phyloP scores from a whole-genome alignment of 805 yeast species.

The Hanseniaspora lachancei region DNA sequence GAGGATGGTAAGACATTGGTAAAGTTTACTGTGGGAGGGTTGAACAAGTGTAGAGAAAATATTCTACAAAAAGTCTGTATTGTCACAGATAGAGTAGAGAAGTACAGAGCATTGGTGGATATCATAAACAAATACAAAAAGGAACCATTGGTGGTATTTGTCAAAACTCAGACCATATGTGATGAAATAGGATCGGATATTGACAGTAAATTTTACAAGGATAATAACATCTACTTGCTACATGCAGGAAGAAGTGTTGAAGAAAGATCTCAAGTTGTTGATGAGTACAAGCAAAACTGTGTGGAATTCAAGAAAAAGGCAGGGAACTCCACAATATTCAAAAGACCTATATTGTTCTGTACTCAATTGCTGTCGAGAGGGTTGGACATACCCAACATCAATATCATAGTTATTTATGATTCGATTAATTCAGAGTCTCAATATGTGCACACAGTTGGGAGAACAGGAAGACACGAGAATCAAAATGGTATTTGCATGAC shows the following conservation, averaged over 20 bases:
- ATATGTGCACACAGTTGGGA: constrained; percentile 88
- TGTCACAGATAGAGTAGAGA: constrained; percentile 38
- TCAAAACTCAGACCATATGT: constrained; percentile 79
- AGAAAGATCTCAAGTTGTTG: constrained; percentile 64
- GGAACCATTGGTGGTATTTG: constrained; percentile 62
- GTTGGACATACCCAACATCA: constrained; percentile 75
- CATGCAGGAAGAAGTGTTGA: constrained; percentile 89
- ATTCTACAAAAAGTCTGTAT: constrained; percentile 61
- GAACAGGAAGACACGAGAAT: constrained; percentile 87
- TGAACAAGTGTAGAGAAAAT: constrained; percentile 68
- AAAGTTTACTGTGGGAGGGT: constrained; percentile 67
- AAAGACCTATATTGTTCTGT: constrained; percentile 58
- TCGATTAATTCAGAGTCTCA: constrained; percentile 85
- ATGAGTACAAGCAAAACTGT: constrained; percentile 45
- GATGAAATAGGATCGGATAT: constrained; percentile 45
- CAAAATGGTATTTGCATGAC: constrained; percentile 64
- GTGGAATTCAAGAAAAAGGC: constrained; percentile 1
- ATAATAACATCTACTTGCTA: constrained; percentile 47
- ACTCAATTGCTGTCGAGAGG: constrained; percentile 95
- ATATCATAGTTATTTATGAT: constrained; percentile 68
- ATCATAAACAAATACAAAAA: constrained; percentile 24
- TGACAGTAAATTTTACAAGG: constrained; percentile 4
- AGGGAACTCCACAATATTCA: constrained; percentile 24
- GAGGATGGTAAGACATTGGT: constrained; percentile 30
- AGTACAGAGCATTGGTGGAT: constrained; percentile 42